Base-by-base conservation (phyloP, 148 eudicot genomes). In the Pharnaceum exiguum region DNA sequence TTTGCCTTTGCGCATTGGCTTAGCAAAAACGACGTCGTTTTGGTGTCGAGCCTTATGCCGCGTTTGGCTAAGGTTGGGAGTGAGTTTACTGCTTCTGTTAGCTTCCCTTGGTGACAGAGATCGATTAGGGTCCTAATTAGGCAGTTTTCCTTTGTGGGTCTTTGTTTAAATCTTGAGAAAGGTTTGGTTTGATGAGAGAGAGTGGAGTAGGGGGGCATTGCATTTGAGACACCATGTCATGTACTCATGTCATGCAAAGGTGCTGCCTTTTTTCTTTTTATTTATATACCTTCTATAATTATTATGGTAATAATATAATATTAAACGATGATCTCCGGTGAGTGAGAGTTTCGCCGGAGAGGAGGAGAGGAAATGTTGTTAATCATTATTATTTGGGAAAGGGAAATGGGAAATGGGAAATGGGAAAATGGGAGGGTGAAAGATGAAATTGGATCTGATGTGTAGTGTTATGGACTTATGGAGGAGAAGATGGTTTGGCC, bases 31-130 rank as follows among this genome's bases (percentile, higher is more conserved):
- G 85, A 68, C 12, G 82, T 39, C 10, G 74, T 72, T 49, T 65
- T 43, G 6, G 79, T 55, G 74, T 82, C 70, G 11, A 90, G 55
- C 12, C 89, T 77, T 7, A 80, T 3, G 15, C 97, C 95, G 40
- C 71, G 72, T 32, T 68, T 60, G 2, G 79, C 59, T 51, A 82
- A 29, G 25, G 21, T 40, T 18, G n/a, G 56, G 2, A 84, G 62
- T 50, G 79, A 70, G 11, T 66, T 40, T 11, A 89, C 53, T 13
- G 95, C 97, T 75, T 81, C 66, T 46, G 49, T 62, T 7, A 89
- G 70, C 12, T 56, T 78, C 10, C 86, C 86, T 62, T 54, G 73
- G 13, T 81, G 71, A 48, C 86, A 77, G 52, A 77, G 81, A 66
- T 76, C 62, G 42, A 77, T 46, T 36, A 83, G 36, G 17, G 75